Base-by-base conservation (phyloP, 441 rosid genomes). In the Mallotus repandus region DNA sequence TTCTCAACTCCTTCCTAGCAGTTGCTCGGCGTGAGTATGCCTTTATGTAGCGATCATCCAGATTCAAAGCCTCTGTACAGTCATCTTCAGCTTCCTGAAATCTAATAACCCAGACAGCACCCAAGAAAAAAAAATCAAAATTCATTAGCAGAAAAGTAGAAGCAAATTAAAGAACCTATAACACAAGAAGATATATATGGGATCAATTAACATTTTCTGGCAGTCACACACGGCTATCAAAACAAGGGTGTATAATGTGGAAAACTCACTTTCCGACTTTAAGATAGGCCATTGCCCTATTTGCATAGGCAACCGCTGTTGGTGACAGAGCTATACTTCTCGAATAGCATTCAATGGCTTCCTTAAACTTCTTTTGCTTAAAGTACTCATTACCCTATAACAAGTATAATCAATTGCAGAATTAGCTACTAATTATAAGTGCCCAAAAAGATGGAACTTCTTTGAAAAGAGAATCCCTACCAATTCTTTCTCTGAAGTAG, bases 1-100 rank as follows among this genome's bases (percentile, higher is more conserved):
- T 86, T 61, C 88, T 85, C 54, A 93, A 86, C 84, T 89, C 96
- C 79, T 86, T 91, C 74, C 97, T 91, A 35, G 97, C 95, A 8
- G 94, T 86, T 64, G 97, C 98, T 81, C 97, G 88, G 66, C 97
- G 94, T 75, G 98, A 93, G 74, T 91, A 96, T 19, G 97, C 98
- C 82, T 96, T 93, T 52, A 86, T 84, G 78, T 89, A 91, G 76
- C 89, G 94, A 71, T 96, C 98, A 83, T 96, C 99, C 18, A 91
- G 80, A 83, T 88, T 90, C 75, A 96, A 84, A 55, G 96, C 93
- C 88, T 96, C 99, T 32, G 99, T 86, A 79, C 99, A 91, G 79
- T 96, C 97, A 81, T 84, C 88, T 79, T 90, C 99, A 57, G 97
- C 97, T 81, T 90, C 94, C 74, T 73, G 87, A 79, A 85, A 96